Conservation (phyloP, 2,329 filamentous ascomycete species). For the Hypoxylon sp. region DNA sequence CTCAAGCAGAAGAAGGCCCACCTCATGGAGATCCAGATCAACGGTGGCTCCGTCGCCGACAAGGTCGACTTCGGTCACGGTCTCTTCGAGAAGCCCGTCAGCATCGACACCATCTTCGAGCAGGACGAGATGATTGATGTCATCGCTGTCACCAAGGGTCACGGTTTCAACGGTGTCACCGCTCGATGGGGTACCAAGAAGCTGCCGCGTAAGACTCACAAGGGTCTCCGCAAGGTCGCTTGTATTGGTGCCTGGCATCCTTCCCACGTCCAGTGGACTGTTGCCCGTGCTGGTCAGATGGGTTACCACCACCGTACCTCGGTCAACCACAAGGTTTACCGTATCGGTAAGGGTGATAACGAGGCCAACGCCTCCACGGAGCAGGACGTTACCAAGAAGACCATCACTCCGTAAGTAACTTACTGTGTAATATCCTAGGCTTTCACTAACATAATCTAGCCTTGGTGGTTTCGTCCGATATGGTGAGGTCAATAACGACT, state of each 20-base stretch:
- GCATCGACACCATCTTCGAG: constrained; percentile 96
- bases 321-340: constrained; percentile 99
- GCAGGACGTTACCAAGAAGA: constrained; percentile 98
- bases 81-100: constrained; percentile 99
- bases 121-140: constrained; percentile 99
- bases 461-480: constrained; percentile 99
- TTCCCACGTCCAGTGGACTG: constrained; percentile 99
- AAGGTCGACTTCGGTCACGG: constrained; percentile 97
- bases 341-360: constrained; percentile 92
- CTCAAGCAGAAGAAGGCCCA: constrained; percentile 99
- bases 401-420: constrained; percentile 94
- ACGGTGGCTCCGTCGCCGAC: constrained; percentile 94
- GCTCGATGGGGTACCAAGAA: constrained; percentile 99
- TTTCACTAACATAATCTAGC: constrained; percentile 66
- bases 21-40: constrained; percentile 99
- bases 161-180: constrained; percentile 98
- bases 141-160: constrained; percentile 99
- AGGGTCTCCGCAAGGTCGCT: constrained; percentile 99
- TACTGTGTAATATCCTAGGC: not conserved
- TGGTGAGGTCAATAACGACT: constrained; percentile 99
- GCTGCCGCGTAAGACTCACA: constrained; percentile 99
- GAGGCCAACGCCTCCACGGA: constrained; percentile 95
- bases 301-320: constrained; percentile 99
- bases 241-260: constrained; percentile 99
- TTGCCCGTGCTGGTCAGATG: constrained; percentile 99